Conservation (phyloP, 2,329 filamentous ascomycete species). For the Hypoxylon sp. region DNA sequence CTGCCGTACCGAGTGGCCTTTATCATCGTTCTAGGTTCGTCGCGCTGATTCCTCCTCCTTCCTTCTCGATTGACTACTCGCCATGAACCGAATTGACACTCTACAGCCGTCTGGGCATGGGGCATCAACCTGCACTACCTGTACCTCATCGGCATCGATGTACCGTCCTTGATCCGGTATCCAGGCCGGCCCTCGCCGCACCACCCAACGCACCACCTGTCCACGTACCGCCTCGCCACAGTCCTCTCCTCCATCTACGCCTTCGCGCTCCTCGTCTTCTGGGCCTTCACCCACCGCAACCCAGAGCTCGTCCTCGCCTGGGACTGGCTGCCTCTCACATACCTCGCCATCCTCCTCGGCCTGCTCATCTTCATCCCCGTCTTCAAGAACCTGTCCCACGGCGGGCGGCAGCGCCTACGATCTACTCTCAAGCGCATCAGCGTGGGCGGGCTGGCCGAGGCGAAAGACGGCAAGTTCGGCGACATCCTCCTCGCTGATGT, state of each 20-base stretch:
- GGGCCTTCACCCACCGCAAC: slow-evolving; percentile 81
- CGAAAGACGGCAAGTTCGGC: slow-evolving; percentile 92
- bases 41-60: not conserved
- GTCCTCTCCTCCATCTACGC: slow-evolving; percentile 80
- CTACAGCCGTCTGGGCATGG: slow-evolving; percentile 92
- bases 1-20: slow-evolving; percentile 91
- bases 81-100: slow-evolving; percentile 11
- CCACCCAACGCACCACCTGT: slow-evolving; percentile 82
- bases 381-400: slow-evolving; percentile 72
- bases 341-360: slow-evolving; percentile 79
- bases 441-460: slow-evolving; percentile 87
- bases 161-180: slow-evolving; percentile 88
- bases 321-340: slow-evolving; percentile 88
- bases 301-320: slow-evolving; percentile 79
- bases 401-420: slow-evolving; percentile 82
- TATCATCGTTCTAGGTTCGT: slow-evolving; percentile 83
- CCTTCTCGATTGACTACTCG: not conserved
- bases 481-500: slow-evolving; percentile 95
- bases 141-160: slow-evolving; percentile 84
- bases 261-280: slow-evolving; percentile 84
- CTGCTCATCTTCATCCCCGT: slow-evolving; percentile 80
- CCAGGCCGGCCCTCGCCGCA: slow-evolving; percentile 79
- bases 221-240: slow-evolving; percentile 87
- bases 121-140: slow-evolving; percentile 92
- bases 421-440: slow-evolving; percentile 82